These are phyloP conservation scores for Calonectria pteridis DNA, from an alignment of 2,329 filamentous ascomycete genomes.

Conservation along the genomic window DNA sequence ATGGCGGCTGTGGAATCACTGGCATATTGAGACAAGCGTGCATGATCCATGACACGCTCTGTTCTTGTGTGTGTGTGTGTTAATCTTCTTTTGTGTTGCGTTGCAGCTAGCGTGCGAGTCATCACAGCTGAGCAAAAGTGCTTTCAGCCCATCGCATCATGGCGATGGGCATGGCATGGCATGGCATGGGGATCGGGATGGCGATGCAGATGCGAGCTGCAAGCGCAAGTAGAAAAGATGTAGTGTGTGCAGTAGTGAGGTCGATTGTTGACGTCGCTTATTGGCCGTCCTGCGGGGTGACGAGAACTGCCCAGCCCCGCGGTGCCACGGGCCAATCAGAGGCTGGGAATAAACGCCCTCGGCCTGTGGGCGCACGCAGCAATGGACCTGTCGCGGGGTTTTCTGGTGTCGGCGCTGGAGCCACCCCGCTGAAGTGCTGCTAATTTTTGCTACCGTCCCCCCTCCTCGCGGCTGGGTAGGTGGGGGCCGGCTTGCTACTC, in stretches of 20 bases:
- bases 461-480: slow-evolving; percentile 17
- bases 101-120: slow-evolving; percentile 20
- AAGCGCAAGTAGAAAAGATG: slow-evolving; percentile 2
- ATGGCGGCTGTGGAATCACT: slow-evolving; percentile 9
- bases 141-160: slow-evolving; percentile 14
- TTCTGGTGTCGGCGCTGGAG: slow-evolving; percentile 1
- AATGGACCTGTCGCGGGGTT: slow-evolving; percentile 14
- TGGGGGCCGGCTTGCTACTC: slow-evolving; percentile 12
- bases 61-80: neutral
- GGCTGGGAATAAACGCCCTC: slow-evolving; percentile 41
- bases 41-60: slow-evolving; percentile 25
- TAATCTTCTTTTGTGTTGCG: neutral
- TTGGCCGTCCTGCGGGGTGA: slow-evolving; percentile 44
- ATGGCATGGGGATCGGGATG: slow-evolving; percentile 18
- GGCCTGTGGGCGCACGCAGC: slow-evolving; percentile 19
- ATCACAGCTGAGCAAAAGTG: slow-evolving; percentile 11
- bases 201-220: slow-evolving; percentile 1
- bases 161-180: slow-evolving; percentile 10
- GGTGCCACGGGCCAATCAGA: slow-evolving; percentile 42
- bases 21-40: slow-evolving; percentile 22
- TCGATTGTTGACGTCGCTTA: slow-evolving; percentile 17
- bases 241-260: slow-evolving; percentile 15
- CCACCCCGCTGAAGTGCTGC: slow-evolving; percentile 31
- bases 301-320: slow-evolving; percentile 31
- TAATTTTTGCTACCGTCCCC: slow-evolving; percentile 32